Percentiles rank a stretch among this genome's conserved stretches.
Conservation (phyloP, 176 grass and related monocot genomes). For the Musa schizocarpa region DNA sequence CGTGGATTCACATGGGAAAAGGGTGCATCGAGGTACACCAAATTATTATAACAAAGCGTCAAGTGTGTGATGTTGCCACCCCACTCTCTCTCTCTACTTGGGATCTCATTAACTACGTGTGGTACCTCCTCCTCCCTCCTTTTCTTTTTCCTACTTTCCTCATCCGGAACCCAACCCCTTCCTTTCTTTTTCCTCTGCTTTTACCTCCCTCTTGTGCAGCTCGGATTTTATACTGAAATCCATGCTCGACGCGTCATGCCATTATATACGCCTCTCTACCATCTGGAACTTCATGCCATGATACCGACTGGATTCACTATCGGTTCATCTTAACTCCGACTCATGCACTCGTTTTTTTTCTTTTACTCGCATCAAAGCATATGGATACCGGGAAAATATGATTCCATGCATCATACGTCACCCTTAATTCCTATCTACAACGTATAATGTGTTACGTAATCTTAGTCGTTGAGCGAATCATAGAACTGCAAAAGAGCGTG, state of each 20-base stretch:
- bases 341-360: no score
- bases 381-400: no score
- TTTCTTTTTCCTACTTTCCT: neutral
- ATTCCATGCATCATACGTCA: neutral
- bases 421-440: slow-evolving; percentile 6
- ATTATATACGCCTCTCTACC: no score
- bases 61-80: no score
- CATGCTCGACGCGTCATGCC: no score
- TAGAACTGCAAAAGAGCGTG: slow-evolving; percentile 6
- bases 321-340: no score
- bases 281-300: no score
- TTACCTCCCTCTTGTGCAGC: neutral
- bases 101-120: slow-evolving; percentile 34
- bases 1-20: slow-evolving; percentile 19
- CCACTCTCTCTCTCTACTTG: no score
- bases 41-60: slow-evolving; percentile 11
- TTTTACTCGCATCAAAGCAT: no score
- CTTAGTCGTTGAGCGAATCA: slow-evolving; percentile 3
- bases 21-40: neutral
- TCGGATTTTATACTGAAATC: no score
- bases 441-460: slow-evolving; percentile 15
- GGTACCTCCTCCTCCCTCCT: slow-evolving; percentile 3
- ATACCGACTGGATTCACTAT: no score
- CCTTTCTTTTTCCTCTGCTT: neutral
- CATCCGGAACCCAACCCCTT: no score